Evolutionary conservation across 768 basidiomycete species (phyloP), one percentile per base, ranked within the genome.

Genomic region (Rickenella mellea): DNA sequence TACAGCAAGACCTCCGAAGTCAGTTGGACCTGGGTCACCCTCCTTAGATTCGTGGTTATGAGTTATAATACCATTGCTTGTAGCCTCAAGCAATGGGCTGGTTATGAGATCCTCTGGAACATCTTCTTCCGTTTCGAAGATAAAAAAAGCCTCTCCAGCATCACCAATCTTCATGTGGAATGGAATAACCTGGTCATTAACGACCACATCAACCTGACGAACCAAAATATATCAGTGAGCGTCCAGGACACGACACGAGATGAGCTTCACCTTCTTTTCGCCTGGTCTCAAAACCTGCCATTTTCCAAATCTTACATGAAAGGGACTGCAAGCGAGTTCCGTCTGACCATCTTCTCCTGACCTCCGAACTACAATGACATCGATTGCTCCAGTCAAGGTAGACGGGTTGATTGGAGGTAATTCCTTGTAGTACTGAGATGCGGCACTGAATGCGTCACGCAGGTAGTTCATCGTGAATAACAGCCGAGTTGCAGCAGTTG

Each of bases 111-210:
- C 87, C 36, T 77, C 83, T 3, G 96, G 94, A 24, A 98, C 81
- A 45, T 97, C 91, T 28, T 83, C 88, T 29, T 93, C 88, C 1
- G 94, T 97, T 62, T 99, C 94, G 51, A 98, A 90, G 29, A 99
- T 85, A 55, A 98, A 98, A 71, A 98, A 99, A 0, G 93, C 96
- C 64, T 99, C 96, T 4, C 96, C 96, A 1, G 96, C 91, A 45
- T 98, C 96, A 29, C 92, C 93, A 47, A 98, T 91, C 70, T 99
- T 98, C 96, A 99, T 99, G 60, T 73, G 74, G 61, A 88, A 98
- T 0, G 94, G 94, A 43, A 92, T 83, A 32, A 74, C 71, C 51
- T 78, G 69, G 29, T 85, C 88, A 63, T 96, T 93, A 54, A 98
- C 80, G 39, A 77, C 76, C 26, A 98, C 76, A 48, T 81, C 87